Evolutionary conservation across 345 rosid species (phyloP), one percentile per base, ranked within the genome.

Genomic region (Bruguiera gymnorhiza): DNA sequence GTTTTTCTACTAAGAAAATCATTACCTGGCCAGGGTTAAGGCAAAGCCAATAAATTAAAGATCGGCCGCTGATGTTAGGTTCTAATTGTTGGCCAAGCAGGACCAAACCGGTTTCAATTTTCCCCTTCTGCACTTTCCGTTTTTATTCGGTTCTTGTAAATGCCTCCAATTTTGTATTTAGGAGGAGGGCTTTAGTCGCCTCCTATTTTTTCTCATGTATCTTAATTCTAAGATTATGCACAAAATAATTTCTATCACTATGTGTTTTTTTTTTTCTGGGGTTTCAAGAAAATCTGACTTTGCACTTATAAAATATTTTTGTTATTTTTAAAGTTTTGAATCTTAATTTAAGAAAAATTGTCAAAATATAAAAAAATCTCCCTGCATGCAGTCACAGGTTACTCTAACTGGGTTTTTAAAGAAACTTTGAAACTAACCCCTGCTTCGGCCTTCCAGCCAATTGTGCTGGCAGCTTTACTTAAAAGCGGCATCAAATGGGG

Each of bases 91-190:
- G 26, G 24, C 31, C 20, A 10, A 0, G 21, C 4, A 37, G 67
- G 67, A 31, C 54, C 56, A 43, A 43, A 56, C n/a, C 13, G 67
- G 21, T 71, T 24, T 48, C n/a, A 50, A 30, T 43, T 19, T 58
- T 31, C 10, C 0, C 9, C 4, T 23, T 18, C 31, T 37, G 50
- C 0, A 23, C 15, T 43, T 48, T 26, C 26, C 18, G 30, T 21
- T 31, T 31, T 31, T 20, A 46, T 18, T 4, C 7, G 60, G 61
- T 60, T 76, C 63, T 54, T 85, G 89, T 85, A 87, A 68, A 84
- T 86, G 39, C 61, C 51, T 43, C 50, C 50, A 43, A 80, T 85
- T 87, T 87, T 83, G 86, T 62, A 63, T 21, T 43, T 43, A 0
- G 19, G 68, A 46, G 67, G 79, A 34, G 9, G 37, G 37, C 52